Evolutionary conservation across 768 basidiomycete species (phyloP).

Genomic region (Phaffia australis): DNA sequence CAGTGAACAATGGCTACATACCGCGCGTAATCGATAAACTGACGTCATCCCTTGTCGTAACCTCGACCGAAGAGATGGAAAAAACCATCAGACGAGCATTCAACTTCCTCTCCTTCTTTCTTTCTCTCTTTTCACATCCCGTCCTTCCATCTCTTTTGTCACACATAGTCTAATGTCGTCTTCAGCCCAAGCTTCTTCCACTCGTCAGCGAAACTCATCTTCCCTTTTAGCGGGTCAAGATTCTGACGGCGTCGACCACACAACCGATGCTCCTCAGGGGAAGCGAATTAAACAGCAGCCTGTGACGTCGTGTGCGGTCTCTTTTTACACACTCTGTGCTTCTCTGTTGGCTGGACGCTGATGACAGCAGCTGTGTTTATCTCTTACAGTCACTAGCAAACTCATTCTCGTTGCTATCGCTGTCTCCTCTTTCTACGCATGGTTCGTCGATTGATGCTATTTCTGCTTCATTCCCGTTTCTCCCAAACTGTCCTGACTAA

Average conservation of each 20-base stretch:
- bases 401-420: conserved; percentile 18
- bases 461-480: background rate
- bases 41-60: too few relatives aligned
- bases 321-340: background rate
- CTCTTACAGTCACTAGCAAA: conserved; percentile 8
- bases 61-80: too few relatives aligned
- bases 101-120: too few relatives aligned
- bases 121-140: too few relatives aligned
- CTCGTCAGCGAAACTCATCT: conserved; percentile 18
- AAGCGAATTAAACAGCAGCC: conserved; percentile 14
- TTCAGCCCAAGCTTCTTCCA: conserved; percentile 9
- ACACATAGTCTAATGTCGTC: too few relatives aligned
- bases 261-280: conserved; percentile 11
- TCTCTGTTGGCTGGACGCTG: background rate
- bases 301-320: conserved; percentile 9
- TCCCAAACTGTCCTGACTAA: background rate
- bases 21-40: too few relatives aligned
- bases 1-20: too few relatives aligned
- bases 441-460: background rate
- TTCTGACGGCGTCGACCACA: conserved; percentile 21
- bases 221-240: background rate
- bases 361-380: background rate
- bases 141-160: too few relatives aligned
- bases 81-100: too few relatives aligned
- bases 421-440: conserved; percentile 15